Base-by-base conservation (phyloP, 2,329 filamentous ascomycete genomes). In the Diaporthe citrichinensis region DNA sequence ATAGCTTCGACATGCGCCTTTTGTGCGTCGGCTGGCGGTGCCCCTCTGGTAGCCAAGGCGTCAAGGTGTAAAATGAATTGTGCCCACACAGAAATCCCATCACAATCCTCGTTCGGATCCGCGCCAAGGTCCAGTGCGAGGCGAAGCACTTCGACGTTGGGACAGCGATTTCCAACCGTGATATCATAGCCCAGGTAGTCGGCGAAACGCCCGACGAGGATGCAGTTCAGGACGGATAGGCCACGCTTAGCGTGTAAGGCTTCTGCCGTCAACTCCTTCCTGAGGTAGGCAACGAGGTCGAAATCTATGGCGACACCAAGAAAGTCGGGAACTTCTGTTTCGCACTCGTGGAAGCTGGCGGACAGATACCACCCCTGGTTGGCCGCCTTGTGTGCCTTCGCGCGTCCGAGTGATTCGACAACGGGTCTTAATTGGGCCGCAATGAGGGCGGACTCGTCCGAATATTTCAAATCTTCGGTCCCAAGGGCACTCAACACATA, bases 231-330 rank as follows among this genome's bases (percentile, higher is more conserved):
- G 23, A 53, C 46, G 8, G 46, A 39, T 3, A 41, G 49, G n/a
- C 34, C 65, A 4, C 25, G 25, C 41, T 65, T 65, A 1, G 28
- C 61, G n/a, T 8, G 8, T 2, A 65, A 23, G 15, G 28, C 15
- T 39, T 65, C 8, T 8, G 41, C 8, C 41, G 61, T 34, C 61
- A 65, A 0, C 15, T 9, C n/a, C 15, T 23, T 65, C 36, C 3
- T 44, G 8, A 65, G n/a, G 8, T 65, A 65, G 9, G 39, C 41
- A 28, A 2, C 17, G 14, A 65, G 61, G 31, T 65, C 61, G 10
- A 65, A 65, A 34, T 65, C 61, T 34, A 65, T 49, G 61, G 41
- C 61, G 28, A 49, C 41, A 3, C 15, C 25, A 34, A 46, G 61
- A 17, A 65, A 65, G 17, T 65, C 61, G 8, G 61, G 61, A 15